phyloP scores from a whole-genome alignment of 805 yeast species.

The Vanderwaltozyma tropicalis region DNA sequence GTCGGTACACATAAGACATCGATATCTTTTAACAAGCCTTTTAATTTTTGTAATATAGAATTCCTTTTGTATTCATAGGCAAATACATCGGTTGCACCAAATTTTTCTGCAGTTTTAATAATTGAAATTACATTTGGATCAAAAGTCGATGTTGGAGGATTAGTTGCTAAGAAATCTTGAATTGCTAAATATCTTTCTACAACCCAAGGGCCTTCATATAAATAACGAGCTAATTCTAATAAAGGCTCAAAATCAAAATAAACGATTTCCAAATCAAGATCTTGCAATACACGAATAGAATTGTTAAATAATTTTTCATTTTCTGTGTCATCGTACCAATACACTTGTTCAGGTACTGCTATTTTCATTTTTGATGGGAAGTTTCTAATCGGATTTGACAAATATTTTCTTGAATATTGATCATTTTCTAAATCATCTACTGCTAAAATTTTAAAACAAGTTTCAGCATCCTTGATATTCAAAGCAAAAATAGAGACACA shows the following conservation, averaged over 20 bases:
- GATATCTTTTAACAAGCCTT: constrained; percentile 41
- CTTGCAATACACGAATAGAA: constrained; percentile 46
- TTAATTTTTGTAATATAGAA: constrained; percentile 58
- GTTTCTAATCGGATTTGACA: constrained; percentile 49
- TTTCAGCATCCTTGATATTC: constrained; percentile 74
- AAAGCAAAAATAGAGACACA: constrained; percentile 81
- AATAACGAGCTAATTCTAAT: constrained; percentile 70
- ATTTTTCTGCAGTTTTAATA: constrained; percentile 66
- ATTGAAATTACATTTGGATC: constrained; percentile 79
- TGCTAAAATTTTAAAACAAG: constrained; percentile 60
- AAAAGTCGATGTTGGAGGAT: constrained; percentile 58
- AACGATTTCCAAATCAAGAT: constrained; percentile 49
- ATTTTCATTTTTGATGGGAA: constrained; percentile 53
- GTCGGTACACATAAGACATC: constrained; percentile 88
- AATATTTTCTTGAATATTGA: constrained; percentile 72
- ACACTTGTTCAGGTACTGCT: constrained; percentile 64
- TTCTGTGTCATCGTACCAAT: constrained; percentile 74
- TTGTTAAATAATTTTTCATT: constrained; percentile 59
- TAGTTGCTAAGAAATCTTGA: constrained; percentile 55
- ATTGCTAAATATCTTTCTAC: constrained; percentile 87
- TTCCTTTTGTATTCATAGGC: constrained; percentile 81
- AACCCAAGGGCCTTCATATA: constrained; percentile 99
- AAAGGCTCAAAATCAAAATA: constrained; percentile 66
- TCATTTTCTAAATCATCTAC: constrained; percentile 56
- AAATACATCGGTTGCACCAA: constrained; percentile 75